Conservation (phyloP, 2,329 filamentous ascomycete species). For the Pseudogymnoascus verrucosus region DNA sequence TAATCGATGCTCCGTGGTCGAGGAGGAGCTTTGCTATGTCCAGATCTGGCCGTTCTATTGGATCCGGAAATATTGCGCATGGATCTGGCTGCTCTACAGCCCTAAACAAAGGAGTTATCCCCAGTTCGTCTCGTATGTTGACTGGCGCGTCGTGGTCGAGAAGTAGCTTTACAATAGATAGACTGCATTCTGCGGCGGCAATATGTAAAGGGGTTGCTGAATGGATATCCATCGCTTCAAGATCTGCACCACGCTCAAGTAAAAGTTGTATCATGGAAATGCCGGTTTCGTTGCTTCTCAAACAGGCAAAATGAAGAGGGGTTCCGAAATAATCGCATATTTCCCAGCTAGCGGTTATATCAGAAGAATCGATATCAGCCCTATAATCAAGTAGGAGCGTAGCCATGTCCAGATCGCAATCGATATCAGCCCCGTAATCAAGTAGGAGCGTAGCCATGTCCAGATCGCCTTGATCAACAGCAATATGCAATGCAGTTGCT, state of each 20-base stretch:
- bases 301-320: not conserved
- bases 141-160: not conserved
- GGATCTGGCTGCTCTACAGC: not conserved
- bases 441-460: not conserved
- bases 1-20: not conserved
- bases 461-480: not conserved
- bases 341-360: not conserved
- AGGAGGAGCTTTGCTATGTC: not conserved
- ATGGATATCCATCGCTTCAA: too few species aligned
- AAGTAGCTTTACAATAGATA: not conserved
- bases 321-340: not conserved
- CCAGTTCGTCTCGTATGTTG: not conserved
- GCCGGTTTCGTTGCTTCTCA: too few species aligned
- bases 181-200: not conserved
- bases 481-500: not conserved
- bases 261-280: not conserved
- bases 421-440: not conserved
- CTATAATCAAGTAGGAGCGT: too few species aligned
- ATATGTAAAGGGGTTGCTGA: not conserved
- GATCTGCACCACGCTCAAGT: not conserved
- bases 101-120: not conserved
- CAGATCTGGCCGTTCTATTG: not conserved
- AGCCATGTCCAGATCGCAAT: too few species aligned
- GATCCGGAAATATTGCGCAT: not conserved
- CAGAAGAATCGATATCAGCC: not conserved